Evolutionary conservation across 208 protist genomes (phyloP).

Genomic region (Wallacemonas rigidus): DNA sequence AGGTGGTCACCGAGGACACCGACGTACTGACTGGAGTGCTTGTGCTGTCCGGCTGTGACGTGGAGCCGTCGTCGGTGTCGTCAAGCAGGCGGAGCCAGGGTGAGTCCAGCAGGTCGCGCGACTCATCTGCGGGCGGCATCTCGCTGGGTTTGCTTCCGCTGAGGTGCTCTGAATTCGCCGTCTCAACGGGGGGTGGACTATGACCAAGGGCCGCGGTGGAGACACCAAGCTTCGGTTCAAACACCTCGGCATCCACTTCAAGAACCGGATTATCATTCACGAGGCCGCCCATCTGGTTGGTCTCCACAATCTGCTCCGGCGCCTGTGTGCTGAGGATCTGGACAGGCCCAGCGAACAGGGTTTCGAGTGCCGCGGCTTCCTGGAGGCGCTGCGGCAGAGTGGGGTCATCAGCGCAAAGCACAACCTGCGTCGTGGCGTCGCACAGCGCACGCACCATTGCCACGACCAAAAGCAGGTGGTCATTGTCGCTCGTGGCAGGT

Average conservation of each 20-base stretch:
- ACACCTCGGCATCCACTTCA: constrained; percentile 28
- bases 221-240: constrained; percentile 40
- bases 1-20: not conserved
- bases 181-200: not conserved
- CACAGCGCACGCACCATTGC: constrained; percentile 67
- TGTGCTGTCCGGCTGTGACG: not conserved
- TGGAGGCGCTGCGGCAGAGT: constrained; percentile 24
- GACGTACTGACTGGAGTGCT: not conserved
- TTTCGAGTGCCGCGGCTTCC: constrained; percentile 24
- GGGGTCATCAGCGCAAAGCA: constrained; percentile 76
- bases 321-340: constrained; percentile 52
- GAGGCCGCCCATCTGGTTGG: constrained; percentile 25
- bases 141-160: not conserved
- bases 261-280: constrained; percentile 74
- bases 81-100: constrained; percentile 19
- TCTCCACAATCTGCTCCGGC: constrained; percentile 39
- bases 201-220: not conserved
- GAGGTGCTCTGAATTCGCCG: not conserved
- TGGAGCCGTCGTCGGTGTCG: not conserved
- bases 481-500: constrained; percentile 53
- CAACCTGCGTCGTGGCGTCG: constrained; percentile 25
- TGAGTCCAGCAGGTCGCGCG: not conserved
- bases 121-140: no score
- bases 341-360: constrained; percentile 47
- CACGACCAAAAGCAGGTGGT: constrained; percentile 70